These are phyloP conservation scores for Blastobotrys niveus DNA, from an alignment of 1,139 yeast genomes.

Conservation along the genomic window DNA sequence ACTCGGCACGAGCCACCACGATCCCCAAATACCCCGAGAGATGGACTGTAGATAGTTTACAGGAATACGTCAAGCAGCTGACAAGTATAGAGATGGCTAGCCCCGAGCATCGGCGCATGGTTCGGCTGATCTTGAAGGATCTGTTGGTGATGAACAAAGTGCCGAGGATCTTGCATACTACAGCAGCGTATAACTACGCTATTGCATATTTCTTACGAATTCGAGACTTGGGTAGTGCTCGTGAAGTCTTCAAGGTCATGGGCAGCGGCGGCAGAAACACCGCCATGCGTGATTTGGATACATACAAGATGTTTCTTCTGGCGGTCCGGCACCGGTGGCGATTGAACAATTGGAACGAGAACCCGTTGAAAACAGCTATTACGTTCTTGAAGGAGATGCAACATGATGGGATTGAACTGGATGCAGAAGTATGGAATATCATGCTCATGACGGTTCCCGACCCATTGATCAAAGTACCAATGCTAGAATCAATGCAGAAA, in stretches of 20 bases:
- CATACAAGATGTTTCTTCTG: constrained; percentile 40
- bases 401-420: constrained; percentile 29
- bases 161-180: constrained; percentile 21
- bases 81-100: neutral
- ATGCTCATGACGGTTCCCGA: constrained; percentile 23
- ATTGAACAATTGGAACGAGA: constrained; percentile 28
- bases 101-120: neutral
- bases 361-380: constrained; percentile 23
- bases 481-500: constrained; percentile 24
- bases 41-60: constrained; percentile 6
- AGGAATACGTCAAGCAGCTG: neutral
- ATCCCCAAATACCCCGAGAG: constrained; percentile 6
- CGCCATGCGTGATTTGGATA: constrained; percentile 36
- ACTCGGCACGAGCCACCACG: neutral
- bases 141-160: neutral
- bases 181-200: constrained; percentile 40
- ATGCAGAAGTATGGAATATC: constrained; percentile 40
- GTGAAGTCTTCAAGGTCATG: constrained; percentile 37
- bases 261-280: neutral
- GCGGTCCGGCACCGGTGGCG: constrained; percentile 28
- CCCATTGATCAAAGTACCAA: constrained; percentile 18
- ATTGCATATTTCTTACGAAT: constrained; percentile 39
- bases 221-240: constrained; percentile 40
- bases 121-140: constrained; percentile 4
- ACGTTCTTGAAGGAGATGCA: constrained; percentile 33